Evolutionary conservation across 108 stramenopile genomes (phyloP).

Genomic region (Skeletonema costatum): DNA sequence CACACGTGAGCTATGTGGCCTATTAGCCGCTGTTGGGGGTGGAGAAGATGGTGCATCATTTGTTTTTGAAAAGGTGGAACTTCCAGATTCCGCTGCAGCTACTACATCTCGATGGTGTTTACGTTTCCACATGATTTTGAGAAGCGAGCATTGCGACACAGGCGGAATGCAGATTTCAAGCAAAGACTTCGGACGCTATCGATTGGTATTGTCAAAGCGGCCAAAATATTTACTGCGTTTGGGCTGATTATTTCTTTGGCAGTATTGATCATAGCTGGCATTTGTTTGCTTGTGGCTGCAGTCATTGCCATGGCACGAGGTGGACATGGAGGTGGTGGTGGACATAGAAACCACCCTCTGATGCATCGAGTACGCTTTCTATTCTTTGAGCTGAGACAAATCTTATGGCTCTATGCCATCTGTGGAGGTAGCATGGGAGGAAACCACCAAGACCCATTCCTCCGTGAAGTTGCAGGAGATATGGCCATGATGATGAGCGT

Average conservation of each 20-base stretch:
- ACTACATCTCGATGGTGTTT: conserved; percentile 75
- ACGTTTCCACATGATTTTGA: conserved; percentile 83
- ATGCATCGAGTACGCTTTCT: conserved; percentile 59
- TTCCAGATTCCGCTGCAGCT: conserved; percentile 8
- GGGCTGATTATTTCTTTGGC: conserved; percentile 76
- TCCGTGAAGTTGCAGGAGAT: conserved; percentile 81
- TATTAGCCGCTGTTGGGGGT: conserved; percentile 73
- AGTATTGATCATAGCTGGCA: conserved; percentile 65
- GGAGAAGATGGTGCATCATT: conserved; percentile 72
- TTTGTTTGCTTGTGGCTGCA: conserved; percentile 72
- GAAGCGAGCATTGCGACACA: conserved; percentile 33
- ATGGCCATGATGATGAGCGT: conserved; percentile 63
- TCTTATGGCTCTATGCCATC: conserved; percentile 85
- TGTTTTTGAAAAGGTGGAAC: conserved; percentile 58
- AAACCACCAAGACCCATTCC: conserved; percentile 68
- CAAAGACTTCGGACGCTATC: conserved; percentile 20
- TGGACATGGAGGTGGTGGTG: conserved; percentile 30
- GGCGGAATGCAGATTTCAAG: conserved; percentile 47
- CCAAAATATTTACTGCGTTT: conserved; percentile 80
- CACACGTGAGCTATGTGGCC: conserved; percentile 73
- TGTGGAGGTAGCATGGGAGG: conserved; percentile 59
- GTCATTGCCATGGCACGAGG: conserved; percentile 71
- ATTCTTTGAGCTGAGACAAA: conserved; percentile 67
- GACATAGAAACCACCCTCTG: conserved; percentile 35
- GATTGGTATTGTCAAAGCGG: conserved; percentile 37